Conservation (phyloP, 768 basidiomycete species). For the Russula foetens region DNA sequence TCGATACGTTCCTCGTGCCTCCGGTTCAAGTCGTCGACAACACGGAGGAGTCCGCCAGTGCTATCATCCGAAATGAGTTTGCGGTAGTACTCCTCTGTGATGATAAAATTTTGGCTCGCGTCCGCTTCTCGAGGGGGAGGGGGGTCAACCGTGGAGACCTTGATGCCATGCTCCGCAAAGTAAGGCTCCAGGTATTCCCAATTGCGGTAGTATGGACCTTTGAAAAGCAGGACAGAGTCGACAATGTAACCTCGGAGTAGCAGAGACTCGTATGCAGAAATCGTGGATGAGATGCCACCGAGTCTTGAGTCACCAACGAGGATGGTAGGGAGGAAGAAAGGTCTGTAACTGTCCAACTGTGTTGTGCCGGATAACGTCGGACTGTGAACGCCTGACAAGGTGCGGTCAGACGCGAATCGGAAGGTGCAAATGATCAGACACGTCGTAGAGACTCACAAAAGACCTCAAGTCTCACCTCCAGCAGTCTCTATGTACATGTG, state of each 20-base stretch:
- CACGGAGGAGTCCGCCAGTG: slow-evolving; percentile 34
- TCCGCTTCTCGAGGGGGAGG: slow-evolving; percentile 49
- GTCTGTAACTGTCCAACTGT: slow-evolving; percentile 80
- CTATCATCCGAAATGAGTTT: slow-evolving; percentile 32
- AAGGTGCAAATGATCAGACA: neutral
- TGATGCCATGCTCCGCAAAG: slow-evolving; percentile 65
- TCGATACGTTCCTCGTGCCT: slow-evolving; percentile 59
- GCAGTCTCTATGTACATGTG: slow-evolving; percentile 91
- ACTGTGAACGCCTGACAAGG: slow-evolving; percentile 73
- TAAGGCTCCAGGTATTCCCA: slow-evolving; percentile 73
- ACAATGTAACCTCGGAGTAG: slow-evolving; percentile 84
- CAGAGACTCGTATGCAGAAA: slow-evolving; percentile 89
- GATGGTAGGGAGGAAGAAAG: slow-evolving; percentile 80
- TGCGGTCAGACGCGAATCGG: slow-evolving; percentile 5
- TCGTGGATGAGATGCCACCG: slow-evolving; percentile 90
- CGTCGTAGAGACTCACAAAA: slow-evolving; percentile 9
- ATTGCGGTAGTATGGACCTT: slow-evolving; percentile 82
- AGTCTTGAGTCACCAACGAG: slow-evolving; percentile 84
- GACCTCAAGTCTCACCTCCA: slow-evolving; percentile 57
- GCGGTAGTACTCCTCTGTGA: slow-evolving; percentile 70
- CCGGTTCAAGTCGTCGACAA: slow-evolving; percentile 51
- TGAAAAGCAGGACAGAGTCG: slow-evolving; percentile 77
- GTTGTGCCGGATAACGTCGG: slow-evolving; percentile 76
- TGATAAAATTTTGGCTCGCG: slow-evolving; percentile 35
- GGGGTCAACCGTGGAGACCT: slow-evolving; percentile 42